Percentiles rank a stretch among this genome's conserved stretches.
Evolutionary conservation across 2,329 filamentous ascomycete species (phyloP).

Genomic region (Aotearoamyces nothofagi): DNA sequence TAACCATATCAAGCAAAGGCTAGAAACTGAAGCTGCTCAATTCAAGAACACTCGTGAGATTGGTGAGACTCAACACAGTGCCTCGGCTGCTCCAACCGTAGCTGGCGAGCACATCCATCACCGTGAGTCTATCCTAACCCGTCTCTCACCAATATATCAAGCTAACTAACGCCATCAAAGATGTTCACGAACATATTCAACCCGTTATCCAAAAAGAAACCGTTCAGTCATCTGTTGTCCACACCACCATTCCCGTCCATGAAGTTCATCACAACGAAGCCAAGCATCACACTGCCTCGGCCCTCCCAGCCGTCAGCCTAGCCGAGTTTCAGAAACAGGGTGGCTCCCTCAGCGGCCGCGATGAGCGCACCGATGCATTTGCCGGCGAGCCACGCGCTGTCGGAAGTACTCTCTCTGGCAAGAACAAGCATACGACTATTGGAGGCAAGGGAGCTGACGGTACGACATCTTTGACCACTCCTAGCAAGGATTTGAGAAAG

Average conservation of each 20-base stretch:
- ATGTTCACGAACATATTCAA: conserved; percentile 54
- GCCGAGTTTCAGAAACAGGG: conserved; percentile 43
- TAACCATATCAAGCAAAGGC: conserved; percentile 26
- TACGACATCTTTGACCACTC: conserved; percentile 13
- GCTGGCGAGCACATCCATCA: conserved; percentile 50
- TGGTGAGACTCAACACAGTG: conserved; percentile 31
- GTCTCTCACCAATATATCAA: conserved; percentile 20
- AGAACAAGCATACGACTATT: too few species aligned
- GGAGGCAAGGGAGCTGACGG: conserved; percentile 14
- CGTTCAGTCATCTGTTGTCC: conserved; percentile 50
- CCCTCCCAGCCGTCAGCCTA: conserved; percentile 48
- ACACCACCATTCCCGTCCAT: conserved; percentile 58
- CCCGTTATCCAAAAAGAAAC: conserved; percentile 57
- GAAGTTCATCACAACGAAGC: conserved; percentile 55
- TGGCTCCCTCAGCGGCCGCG: conserved; percentile 35
- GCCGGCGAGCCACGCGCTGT: conserved; percentile 42
- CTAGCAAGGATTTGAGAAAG: conserved; percentile 2
- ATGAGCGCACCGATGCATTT: conserved; percentile 42
- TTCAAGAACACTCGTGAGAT: conserved; percentile 34
- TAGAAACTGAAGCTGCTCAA: conserved; percentile 35
- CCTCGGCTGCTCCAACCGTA: conserved; percentile 30
- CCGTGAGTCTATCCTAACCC: conserved; percentile 16
- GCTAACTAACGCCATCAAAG: too few species aligned
- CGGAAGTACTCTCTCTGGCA: conserved; percentile 14
- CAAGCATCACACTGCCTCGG: conserved; percentile 48